These are phyloP conservation scores for Hysterangium stoloniferum DNA, from an alignment of 768 basidiomycete species.

Conservation along the genomic window DNA sequence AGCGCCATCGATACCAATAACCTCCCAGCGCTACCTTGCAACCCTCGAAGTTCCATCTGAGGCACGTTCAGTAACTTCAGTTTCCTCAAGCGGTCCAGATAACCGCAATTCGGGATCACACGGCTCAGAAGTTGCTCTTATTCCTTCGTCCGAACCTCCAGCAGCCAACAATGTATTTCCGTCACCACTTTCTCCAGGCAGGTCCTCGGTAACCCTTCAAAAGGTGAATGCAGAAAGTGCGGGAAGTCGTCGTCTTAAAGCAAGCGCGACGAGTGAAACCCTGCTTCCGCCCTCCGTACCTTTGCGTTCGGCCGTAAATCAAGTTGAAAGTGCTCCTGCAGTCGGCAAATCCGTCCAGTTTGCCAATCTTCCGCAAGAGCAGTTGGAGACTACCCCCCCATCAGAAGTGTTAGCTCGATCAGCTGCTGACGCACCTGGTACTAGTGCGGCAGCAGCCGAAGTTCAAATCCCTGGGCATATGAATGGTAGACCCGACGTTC, in stretches of 20 bases:
- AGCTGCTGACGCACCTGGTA: conserved; percentile 45
- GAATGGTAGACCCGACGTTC: conserved; percentile 17
- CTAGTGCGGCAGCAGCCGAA: conserved; percentile 54
- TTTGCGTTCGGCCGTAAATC: conserved; percentile 27
- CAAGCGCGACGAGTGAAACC: not conserved
- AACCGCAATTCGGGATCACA: not conserved
- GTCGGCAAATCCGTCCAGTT: conserved; percentile 22
- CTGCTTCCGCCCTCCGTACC: not conserved
- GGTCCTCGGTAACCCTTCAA: no score
- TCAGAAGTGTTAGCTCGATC: conserved; percentile 58
- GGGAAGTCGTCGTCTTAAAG: no score
- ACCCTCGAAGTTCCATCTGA: not conserved
- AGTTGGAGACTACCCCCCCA: conserved; percentile 45
- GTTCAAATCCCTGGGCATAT: conserved; percentile 15
- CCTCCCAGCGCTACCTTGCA: conserved; percentile 2
- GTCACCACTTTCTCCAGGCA: not conserved
- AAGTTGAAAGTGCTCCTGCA: conserved; percentile 34
- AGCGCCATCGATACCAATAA: not conserved
- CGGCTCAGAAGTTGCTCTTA: conserved; percentile 1
- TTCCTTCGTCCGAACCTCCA: not conserved
- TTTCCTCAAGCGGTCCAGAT: not conserved
- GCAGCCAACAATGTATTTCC: not conserved
- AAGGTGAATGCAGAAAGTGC: no score
- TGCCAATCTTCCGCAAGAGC: conserved; percentile 12
- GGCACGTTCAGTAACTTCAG: not conserved